Conservation (phyloP, 225 moss, liverwort and hornwort species). For the Lunularia cruciata region DNA sequence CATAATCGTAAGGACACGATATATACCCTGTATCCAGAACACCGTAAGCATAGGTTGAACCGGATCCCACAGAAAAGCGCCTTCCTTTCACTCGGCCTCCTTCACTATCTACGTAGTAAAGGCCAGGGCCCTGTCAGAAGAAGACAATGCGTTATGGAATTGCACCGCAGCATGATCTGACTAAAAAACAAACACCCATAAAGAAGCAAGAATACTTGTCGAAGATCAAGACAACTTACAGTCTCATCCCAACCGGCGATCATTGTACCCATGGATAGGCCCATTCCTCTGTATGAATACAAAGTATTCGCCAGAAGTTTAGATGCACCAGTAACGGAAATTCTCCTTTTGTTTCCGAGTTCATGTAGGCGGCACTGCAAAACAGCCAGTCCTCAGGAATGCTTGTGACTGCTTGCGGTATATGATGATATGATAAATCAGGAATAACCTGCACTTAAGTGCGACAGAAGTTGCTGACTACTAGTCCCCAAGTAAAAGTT, state of each 20-base stretch:
- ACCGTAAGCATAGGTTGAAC: constrained; percentile 89
- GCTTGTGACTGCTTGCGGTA: too few relatives aligned
- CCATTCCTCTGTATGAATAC: constrained; percentile 92
- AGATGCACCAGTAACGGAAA: constrained; percentile 85
- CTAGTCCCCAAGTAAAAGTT: not conserved
- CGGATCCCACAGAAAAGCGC: constrained; percentile 85
- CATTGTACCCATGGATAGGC: constrained; percentile 94
- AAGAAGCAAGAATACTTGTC: not conserved
- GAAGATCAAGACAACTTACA: constrained; percentile 32
- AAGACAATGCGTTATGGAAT: not conserved
- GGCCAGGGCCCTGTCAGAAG: constrained; percentile 66
- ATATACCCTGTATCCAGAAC: constrained; percentile 81
- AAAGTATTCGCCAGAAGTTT: constrained; percentile 85
- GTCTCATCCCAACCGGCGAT: constrained; percentile 97
- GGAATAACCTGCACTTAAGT: too few relatives aligned
- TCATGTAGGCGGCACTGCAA: constrained; percentile 82
- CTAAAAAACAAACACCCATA: too few relatives aligned
- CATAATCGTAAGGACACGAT: not conserved
- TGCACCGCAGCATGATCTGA: too few relatives aligned
- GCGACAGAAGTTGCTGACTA: too few relatives aligned
- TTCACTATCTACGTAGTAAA: constrained; percentile 90
- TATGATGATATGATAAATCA: too few relatives aligned
- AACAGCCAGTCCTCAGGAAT: too few relatives aligned
- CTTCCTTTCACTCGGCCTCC: constrained; percentile 82
- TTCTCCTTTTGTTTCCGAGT: constrained; percentile 80